Conservation (phyloP, 2,329 filamentous ascomycete species). For the Verticillium klebahnii region DNA sequence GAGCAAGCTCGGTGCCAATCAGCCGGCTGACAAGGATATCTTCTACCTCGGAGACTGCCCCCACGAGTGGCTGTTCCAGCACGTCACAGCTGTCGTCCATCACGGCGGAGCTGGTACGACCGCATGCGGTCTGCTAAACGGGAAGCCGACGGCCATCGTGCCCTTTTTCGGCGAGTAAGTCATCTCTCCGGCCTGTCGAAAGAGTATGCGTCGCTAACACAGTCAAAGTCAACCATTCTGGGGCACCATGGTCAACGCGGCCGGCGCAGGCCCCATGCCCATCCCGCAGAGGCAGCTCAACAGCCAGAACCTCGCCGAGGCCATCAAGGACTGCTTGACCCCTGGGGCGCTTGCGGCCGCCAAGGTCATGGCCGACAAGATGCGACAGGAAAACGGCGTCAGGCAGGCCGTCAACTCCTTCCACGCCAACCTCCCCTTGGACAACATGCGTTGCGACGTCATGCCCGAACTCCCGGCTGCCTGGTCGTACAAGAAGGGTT, state of each 20-base stretch:
- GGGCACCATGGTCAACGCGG: constrained; percentile 33
- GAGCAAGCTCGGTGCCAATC: constrained; percentile 10
- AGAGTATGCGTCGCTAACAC: neutral
- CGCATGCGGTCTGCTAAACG: constrained; percentile 44
- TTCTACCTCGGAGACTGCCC: constrained; percentile 49
- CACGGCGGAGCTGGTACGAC: constrained; percentile 56
- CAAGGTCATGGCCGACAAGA: constrained; percentile 24
- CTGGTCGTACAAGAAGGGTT: constrained; percentile 39
- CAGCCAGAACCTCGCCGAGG: constrained; percentile 27
- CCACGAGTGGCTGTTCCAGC: constrained; percentile 52
- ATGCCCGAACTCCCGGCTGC: constrained; percentile 41
- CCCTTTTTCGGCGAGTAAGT: constrained; percentile 39
- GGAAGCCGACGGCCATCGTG: constrained; percentile 47
- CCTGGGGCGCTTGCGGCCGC: constrained; percentile 24
- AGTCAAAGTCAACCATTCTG: constrained; percentile 34
- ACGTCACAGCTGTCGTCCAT: constrained; percentile 49
- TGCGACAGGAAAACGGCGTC: constrained; percentile 30
- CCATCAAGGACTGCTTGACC: constrained; percentile 27
- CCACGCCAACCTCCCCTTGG: constrained; percentile 28
- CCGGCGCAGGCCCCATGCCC: constrained; percentile 35
- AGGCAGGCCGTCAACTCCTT: constrained; percentile 34
- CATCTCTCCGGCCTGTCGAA: neutral
- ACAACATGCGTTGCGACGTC: constrained; percentile 29
- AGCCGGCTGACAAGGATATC: constrained; percentile 19
- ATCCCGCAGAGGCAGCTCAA: constrained; percentile 30